A percentile compares a stretch with the other conserved stretches of the same genome.
phyloP scores from a whole-genome alignment of 192 early-diverging fungal species.

The Lobosporangium transversale region DNA sequence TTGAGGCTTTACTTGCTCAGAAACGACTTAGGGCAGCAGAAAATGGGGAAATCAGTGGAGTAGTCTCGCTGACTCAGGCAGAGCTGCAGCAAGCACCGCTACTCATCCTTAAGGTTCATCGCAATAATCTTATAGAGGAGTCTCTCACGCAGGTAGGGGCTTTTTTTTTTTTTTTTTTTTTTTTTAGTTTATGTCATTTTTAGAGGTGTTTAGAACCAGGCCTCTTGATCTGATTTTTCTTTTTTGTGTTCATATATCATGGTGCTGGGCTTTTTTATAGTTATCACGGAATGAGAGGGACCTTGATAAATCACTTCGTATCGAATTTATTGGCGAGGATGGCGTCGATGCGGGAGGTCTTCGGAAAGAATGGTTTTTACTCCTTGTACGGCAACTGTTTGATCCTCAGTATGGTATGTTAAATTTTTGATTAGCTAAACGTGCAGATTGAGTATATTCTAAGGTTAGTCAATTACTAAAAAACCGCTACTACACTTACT shows the following conservation, averaged over 20 bases:
- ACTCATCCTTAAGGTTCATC: conserved; percentile 68
- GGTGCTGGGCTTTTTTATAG: too few species aligned
- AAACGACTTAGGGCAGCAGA: conserved; percentile 23
- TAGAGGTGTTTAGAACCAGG: too few species aligned
- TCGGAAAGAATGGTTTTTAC: conserved; percentile 97
- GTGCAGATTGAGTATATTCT: too few species aligned
- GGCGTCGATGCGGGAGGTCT: conserved; percentile 97
- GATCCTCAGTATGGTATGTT: conserved; percentile 86
- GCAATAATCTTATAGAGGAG: conserved; percentile 76
- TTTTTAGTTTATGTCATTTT: too few species aligned
- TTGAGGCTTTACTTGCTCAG: conserved; percentile 28
- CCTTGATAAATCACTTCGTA: conserved; percentile 90
- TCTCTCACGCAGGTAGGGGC: conserved; percentile 70
- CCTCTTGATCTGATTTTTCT: too few species aligned
- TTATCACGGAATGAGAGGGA: conserved; percentile 80
- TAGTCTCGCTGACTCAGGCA: conserved; percentile 30
- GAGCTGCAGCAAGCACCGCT: conserved; percentile 58
- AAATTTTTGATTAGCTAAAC: too few species aligned
- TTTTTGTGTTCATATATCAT: too few species aligned
- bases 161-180: not conserved
- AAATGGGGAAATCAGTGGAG: conserved; percentile 15
- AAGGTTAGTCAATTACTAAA: too few species aligned
- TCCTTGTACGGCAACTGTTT: conserved; percentile 91
- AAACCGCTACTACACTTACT: too few species aligned
- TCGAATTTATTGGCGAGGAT: conserved; percentile 93